These are phyloP conservation scores for Annulohypoxylon moriforme DNA, from an alignment of 495 filamentous ascomycete genomes.

Conservation along the genomic window DNA sequence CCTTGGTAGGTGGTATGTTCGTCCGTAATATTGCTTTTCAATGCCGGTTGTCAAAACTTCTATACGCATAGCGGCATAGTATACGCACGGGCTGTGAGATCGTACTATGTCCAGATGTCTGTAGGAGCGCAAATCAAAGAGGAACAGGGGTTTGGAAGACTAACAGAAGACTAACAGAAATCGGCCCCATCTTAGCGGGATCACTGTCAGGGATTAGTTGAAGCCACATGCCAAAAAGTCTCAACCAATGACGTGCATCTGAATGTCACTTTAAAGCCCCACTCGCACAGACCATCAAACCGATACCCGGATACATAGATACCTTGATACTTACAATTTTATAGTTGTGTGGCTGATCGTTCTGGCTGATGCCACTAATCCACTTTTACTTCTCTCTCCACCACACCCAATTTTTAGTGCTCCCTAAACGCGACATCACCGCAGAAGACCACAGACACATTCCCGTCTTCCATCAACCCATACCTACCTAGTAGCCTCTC, in stretches of 20 bases:
- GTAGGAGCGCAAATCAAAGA: neutral
- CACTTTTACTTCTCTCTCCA: conserved; percentile 15
- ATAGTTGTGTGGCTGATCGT: conserved; percentile 39
- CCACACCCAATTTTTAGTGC: conserved; percentile 43
- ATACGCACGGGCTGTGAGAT: neutral
- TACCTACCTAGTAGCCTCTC: conserved; percentile 22
- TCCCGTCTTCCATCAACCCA: conserved; percentile 34
- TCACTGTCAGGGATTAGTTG: conserved; percentile 25
- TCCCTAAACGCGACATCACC: conserved; percentile 39
- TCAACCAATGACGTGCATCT: conserved; percentile 33
- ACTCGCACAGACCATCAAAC: conserved; percentile 38
- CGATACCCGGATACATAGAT: neutral
- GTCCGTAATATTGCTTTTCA: conserved; percentile 1
- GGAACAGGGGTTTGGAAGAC: neutral
- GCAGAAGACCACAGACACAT: conserved; percentile 22
- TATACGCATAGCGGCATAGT: neutral
- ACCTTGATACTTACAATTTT: conserved; percentile 1
- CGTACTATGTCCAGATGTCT: neutral
- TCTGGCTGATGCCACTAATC: conserved; percentile 31
- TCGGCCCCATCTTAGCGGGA: conserved; percentile 38
- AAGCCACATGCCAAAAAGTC: conserved; percentile 40
- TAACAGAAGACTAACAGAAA: neutral
- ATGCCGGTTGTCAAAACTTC: neutral
- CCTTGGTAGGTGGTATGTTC: neutral
- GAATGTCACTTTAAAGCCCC: conserved; percentile 27